Percentiles rank a stretch among this genome's conserved stretches.
phyloP scores from a whole-genome alignment of 768 basidiomycete species.

The Suillus fuscotomentosus region DNA sequence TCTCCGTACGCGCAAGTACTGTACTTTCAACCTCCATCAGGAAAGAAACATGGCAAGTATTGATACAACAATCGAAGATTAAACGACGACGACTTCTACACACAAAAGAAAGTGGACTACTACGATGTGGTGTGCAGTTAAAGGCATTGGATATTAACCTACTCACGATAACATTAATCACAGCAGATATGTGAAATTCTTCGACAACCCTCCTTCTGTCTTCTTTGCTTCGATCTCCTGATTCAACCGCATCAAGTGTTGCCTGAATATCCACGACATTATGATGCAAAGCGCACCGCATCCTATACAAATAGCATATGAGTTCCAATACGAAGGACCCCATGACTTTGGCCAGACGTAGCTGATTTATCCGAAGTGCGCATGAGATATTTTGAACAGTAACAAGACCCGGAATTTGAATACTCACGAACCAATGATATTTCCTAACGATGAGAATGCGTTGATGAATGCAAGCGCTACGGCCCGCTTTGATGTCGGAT shows the following conservation, averaged over 20 bases:
- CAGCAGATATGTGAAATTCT: conserved; percentile 48
- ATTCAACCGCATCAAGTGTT: conserved; percentile 44
- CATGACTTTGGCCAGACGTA: conserved; percentile 68
- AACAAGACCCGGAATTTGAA: neutral
- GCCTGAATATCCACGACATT: conserved; percentile 49
- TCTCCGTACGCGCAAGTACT: too few relatives aligned
- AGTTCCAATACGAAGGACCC: conserved; percentile 69
- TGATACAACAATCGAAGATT: neutral
- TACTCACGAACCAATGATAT: conserved; percentile 78
- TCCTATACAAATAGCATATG: conserved; percentile 72
- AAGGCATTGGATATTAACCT: neutral
- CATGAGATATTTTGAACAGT: conserved; percentile 8
- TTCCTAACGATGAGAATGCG: conserved; percentile 79
- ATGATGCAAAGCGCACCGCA: conserved; percentile 49
- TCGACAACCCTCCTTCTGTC: conserved; percentile 26
- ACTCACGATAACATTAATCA: conserved; percentile 18
- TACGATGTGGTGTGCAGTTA: neutral
- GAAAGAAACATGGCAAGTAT: neutral
- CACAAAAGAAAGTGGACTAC: neutral
- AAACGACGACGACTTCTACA: neutral
- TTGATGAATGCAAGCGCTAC: conserved; percentile 86
- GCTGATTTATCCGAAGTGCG: conserved; percentile 24
- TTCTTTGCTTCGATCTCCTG: conserved; percentile 38
- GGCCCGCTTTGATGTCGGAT: conserved; percentile 84
- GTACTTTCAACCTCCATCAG: neutral